phyloP scores from a whole-genome alignment of 1,284 basidiomycete genomes.

The Fistulina hepatica region DNA sequence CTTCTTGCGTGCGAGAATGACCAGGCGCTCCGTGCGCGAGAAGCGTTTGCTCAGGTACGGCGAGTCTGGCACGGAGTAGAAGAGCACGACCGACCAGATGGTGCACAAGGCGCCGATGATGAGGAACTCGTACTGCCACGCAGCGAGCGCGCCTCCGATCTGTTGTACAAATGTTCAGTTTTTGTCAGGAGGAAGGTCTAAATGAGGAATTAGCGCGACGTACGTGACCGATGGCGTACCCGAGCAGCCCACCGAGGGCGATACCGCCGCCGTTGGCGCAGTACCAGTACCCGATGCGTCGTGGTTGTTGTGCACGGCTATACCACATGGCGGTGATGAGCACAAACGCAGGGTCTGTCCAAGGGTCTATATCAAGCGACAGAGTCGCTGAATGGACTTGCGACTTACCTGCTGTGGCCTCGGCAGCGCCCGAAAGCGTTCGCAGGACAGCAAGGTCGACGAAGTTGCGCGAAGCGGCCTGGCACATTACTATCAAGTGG shows the following conservation, averaged over 20 bases:
- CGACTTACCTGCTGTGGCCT: slow-evolving; percentile 23
- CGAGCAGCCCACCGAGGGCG: slow-evolving; percentile 20
- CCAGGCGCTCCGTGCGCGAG: slow-evolving; percentile 23
- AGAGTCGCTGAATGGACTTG: background rate
- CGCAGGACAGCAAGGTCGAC: slow-evolving; percentile 29
- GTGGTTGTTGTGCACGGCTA: slow-evolving; percentile 28
- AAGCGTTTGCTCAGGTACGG: slow-evolving; percentile 26
- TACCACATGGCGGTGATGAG: slow-evolving; percentile 25
- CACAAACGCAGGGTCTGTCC: too few species aligned
- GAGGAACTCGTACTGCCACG: slow-evolving; percentile 30
- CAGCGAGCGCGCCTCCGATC: slow-evolving; percentile 17
- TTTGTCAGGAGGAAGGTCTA: background rate
- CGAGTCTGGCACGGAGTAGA: slow-evolving; percentile 25
- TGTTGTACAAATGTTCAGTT: slow-evolving; percentile 2
- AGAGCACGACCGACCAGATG: slow-evolving; percentile 19
- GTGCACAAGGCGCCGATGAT: slow-evolving; percentile 22
- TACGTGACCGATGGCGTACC: slow-evolving; percentile 21
- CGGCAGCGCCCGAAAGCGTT: slow-evolving; percentile 31
- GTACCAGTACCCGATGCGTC: slow-evolving; percentile 23
- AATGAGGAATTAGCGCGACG: slow-evolving; percentile 1
- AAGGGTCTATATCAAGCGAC: background rate
- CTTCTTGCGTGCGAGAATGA: slow-evolving; percentile 25
- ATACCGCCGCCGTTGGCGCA: slow-evolving; percentile 21
- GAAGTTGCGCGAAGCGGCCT: slow-evolving; percentile 32
- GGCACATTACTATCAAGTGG: slow-evolving; percentile 32